Evolutionary conservation across 331 rosid genomes (phyloP), one percentile per base, ranked within the genome.

Genomic region (Ulmus americana): DNA sequence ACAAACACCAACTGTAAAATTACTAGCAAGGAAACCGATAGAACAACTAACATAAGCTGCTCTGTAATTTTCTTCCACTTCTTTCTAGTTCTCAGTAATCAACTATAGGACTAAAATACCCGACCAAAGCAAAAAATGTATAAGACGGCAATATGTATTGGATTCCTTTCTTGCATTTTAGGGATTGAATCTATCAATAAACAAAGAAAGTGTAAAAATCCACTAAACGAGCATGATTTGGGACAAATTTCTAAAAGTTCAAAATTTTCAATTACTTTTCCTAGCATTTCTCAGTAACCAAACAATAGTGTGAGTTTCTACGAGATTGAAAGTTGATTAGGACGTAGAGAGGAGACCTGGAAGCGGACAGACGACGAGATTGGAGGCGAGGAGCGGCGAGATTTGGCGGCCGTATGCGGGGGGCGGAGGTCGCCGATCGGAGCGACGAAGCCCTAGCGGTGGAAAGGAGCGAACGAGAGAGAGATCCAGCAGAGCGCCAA

Each of bases 401-500:
- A 51, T 84, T 66, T 10, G 94, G 96, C 1, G 85, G 85, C 2
- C 80, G 84, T 60, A 83, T 61, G 28, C 94, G 90, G 42, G 90
- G 85, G 42, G 86, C 75, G 40, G 88, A 42, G 3, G 90, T 70
- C 3, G 87, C 70, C 1, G 91, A 67, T 16, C 98, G 98, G 61
- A 72, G 78, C 22, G 81, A 62, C 2, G 91, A 85, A 70, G 72
- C 63, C 78, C 95, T 83, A 13, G 87, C 85, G 0, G 91, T 8
- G 38, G 95, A 83, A 38, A 83, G 55, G 39, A 89, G 64, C 10
- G 96, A 83, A 39, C 96, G 94, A 68, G 89, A 82, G 1, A 85
- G 48, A 65, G 95, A 85, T 68, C 86, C 91, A 15, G 80, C 72
- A 39, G 91, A 83, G 52, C 97, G 90, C 85, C 77, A 84, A 69